A percentile compares a stretch with the other conserved stretches of the same genome.
phyloP scores from a whole-genome alignment of 306 rosid genomes.

The Argentina anserina region DNA sequence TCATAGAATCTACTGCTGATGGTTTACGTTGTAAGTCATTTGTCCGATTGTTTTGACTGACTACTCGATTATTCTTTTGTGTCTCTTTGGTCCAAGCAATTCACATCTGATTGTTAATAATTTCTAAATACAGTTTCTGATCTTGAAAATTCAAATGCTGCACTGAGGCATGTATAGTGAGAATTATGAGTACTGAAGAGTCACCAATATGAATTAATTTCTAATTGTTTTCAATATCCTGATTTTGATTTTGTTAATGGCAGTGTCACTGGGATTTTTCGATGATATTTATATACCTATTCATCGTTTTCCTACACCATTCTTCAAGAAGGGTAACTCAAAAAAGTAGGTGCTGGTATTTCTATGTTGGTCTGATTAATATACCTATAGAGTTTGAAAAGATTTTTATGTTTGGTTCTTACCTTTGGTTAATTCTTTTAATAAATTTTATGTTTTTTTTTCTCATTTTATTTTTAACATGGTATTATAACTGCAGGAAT shows the following conservation, averaged over 20 bases:
- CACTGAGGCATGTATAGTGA: constrained; percentile 32
- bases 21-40: constrained; percentile 53
- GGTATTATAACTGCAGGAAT: constrained; percentile 35
- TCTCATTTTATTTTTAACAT: neutral
- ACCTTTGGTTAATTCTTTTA: neutral
- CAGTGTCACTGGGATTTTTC: constrained; percentile 87
- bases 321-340: constrained; percentile 37
- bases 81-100: constrained; percentile 6
- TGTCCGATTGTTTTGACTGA: neutral
- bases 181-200: neutral
- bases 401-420: neutral
- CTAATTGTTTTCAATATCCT: neutral
- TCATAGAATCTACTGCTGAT: constrained; percentile 48
- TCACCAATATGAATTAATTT: neutral
- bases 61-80: neutral
- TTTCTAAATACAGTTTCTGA: constrained; percentile 7
- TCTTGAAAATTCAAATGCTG: constrained; percentile 27
- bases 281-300: constrained; percentile 67
- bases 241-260: constrained; percentile 26
- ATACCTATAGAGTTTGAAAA: constrained; percentile 3
- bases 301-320: constrained; percentile 54
- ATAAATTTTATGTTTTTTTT: neutral
- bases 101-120: neutral
- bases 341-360: constrained; percentile 40
- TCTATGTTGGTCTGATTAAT: neutral